Percentiles rank a stretch among this genome's conserved stretches.
These are phyloP conservation scores for Fonsecaea nubica DNA, from an alignment of 2,329 filamentous ascomycete species.

Conservation along the genomic window DNA sequence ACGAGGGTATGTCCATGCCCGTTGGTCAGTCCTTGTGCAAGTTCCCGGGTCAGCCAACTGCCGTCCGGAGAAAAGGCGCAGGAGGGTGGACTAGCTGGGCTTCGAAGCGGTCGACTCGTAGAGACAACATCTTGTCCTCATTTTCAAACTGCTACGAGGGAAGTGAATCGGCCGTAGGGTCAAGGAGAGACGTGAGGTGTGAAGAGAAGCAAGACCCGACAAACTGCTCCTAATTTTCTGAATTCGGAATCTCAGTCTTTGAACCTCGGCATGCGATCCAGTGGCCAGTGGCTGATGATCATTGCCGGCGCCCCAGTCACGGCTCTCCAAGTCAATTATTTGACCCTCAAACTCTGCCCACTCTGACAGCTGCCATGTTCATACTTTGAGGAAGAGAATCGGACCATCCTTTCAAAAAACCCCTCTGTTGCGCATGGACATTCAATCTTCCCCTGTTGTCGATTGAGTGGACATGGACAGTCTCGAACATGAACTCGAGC, in stretches of 20 bases:
- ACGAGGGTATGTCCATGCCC: constrained; percentile 4
- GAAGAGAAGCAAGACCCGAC: not conserved
- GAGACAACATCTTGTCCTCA: constrained; percentile 9
- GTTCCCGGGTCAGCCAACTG: constrained; percentile 15
- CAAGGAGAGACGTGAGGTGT: not conserved
- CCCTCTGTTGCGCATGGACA: constrained; percentile 14
- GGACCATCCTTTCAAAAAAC: not conserved
- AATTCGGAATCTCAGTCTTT: not conserved
- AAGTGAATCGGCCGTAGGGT: constrained; percentile 3
- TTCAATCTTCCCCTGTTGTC: constrained; percentile 8
- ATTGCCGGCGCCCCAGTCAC: constrained; percentile 8
- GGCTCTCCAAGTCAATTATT: constrained; percentile 4
- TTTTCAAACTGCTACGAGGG: not conserved
- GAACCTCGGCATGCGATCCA: constrained; percentile 17
- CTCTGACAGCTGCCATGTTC: not conserved
- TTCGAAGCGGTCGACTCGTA: not conserved
- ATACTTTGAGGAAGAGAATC: not conserved
- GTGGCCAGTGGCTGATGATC: constrained; percentile 14
- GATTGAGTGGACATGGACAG: constrained; percentile 50
- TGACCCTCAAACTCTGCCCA: constrained; percentile 4
- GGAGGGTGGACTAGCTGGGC: not conserved
- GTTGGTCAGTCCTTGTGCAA: constrained; percentile 9
- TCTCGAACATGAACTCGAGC: constrained; percentile 50
- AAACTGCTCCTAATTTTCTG: not conserved
- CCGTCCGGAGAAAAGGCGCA: constrained; percentile 22